Percentiles rank a stretch among this genome's conserved stretches.
These are phyloP conservation scores for Aspergillus terreus DNA, from an alignment of 2,329 filamentous ascomycete species.

Conservation along the genomic window DNA sequence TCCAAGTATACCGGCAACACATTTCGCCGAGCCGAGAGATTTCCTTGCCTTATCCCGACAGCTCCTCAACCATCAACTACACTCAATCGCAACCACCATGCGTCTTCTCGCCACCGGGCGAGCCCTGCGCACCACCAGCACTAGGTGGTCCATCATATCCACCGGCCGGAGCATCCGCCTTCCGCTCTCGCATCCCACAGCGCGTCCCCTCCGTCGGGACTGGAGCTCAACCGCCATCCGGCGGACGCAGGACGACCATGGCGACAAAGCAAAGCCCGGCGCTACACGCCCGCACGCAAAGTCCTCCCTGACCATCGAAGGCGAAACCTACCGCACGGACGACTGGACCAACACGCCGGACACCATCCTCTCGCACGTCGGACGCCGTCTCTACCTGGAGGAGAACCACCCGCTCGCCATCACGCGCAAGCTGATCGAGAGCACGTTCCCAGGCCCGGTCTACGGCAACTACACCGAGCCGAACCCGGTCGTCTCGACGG, in stretches of 20 bases:
- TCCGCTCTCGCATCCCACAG: conserved; percentile 18
- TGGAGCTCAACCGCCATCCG: conserved; percentile 32
- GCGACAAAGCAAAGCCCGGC: conserved; percentile 7
- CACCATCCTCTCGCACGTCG: conserved; percentile 70
- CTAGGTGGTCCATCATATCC: conserved; percentile 30
- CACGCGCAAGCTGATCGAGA: conserved; percentile 88
- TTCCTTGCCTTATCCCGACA: neutral
- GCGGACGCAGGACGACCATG: conserved; percentile 12
- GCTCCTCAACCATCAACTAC: neutral
- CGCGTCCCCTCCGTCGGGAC: conserved; percentile 18
- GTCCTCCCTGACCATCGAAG: conserved; percentile 55
- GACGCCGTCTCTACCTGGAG: conserved; percentile 81
- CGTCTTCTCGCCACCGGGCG: conserved; percentile 38
- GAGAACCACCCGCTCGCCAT: conserved; percentile 86
- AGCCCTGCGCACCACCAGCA: conserved; percentile 34
- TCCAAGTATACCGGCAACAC: neutral
- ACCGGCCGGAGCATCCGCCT: conserved; percentile 18
- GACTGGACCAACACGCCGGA: conserved; percentile 79
- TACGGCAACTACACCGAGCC: conserved; percentile 76
- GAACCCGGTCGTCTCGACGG: conserved; percentile 76
- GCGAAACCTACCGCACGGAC: conserved; percentile 64
- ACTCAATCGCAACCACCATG: conserved; percentile 21
- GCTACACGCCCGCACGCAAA: conserved; percentile 9
- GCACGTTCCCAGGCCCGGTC: conserved; percentile 69
- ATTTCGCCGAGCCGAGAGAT: conserved; percentile 3